Conservation (phyloP, 805 yeast species). For the Candida germanica region DNA sequence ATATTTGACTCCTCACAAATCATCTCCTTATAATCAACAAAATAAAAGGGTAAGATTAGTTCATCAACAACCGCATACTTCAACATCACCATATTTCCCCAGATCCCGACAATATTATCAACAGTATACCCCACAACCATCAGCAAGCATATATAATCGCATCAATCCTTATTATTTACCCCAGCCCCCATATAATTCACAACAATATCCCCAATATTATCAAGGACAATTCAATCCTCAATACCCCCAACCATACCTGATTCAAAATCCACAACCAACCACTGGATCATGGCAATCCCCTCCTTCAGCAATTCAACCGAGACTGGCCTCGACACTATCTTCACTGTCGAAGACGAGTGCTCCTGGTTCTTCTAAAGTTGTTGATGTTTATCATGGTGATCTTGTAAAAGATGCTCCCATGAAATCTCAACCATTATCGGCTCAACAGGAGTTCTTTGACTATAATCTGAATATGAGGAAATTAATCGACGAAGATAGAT, state of each 20-base stretch:
- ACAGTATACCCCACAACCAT: slow-evolving; percentile 16
- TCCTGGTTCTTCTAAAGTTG: slow-evolving; percentile 22
- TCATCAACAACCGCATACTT: slow-evolving; percentile 13
- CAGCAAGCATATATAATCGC: slow-evolving; percentile 10
- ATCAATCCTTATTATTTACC: slow-evolving; percentile 6
- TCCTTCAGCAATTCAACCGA: not conserved
- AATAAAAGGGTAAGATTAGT: slow-evolving; percentile 12
- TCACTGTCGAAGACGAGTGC: not conserved
- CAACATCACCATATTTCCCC: slow-evolving; percentile 9
- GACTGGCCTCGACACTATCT: not conserved
- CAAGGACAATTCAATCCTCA: not conserved
- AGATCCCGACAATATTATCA: slow-evolving; percentile 10
- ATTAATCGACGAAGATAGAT: slow-evolving; percentile 21
- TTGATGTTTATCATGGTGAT: slow-evolving; percentile 50
- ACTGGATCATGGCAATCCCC: not conserved
- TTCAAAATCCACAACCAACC: not conserved
- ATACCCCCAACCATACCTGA: not conserved
- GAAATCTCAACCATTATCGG: slow-evolving; percentile 49
- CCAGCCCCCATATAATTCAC: not conserved
- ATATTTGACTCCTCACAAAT: slow-evolving; percentile 15
- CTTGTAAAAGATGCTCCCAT: slow-evolving; percentile 46
- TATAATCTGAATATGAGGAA: slow-evolving; percentile 5
- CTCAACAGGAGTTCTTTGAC: slow-evolving; percentile 42
- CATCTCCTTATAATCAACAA: slow-evolving; percentile 11
- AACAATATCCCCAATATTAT: not conserved